Evolutionary conservation across 257 asterid genomes (phyloP).

Genomic region (Salvia rosmarinus): DNA sequence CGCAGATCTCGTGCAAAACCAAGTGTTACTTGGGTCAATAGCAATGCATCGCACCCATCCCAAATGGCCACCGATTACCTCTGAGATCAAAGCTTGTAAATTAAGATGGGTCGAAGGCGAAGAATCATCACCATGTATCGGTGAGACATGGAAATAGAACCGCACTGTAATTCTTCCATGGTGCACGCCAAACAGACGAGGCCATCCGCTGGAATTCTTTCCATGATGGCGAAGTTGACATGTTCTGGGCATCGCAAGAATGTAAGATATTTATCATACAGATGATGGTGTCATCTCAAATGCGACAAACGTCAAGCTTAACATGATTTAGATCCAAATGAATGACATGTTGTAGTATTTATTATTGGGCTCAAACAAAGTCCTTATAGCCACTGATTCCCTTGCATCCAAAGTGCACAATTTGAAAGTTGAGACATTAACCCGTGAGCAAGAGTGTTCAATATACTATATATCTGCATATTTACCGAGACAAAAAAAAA

Average conservation of each 20-base stretch:
- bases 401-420: constrained; percentile 1
- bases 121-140: neutral
- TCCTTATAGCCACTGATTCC: neutral
- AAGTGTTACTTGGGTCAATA: constrained; percentile 84
- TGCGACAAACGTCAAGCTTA: constrained; percentile 4
- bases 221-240: constrained; percentile 98
- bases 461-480: neutral
- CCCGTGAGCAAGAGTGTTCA: constrained; percentile 19
- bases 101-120: constrained; percentile 6
- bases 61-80: constrained; percentile 97
- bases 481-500: constrained; percentile 27
- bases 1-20: constrained; percentile 99
- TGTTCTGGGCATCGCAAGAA: constrained; percentile 43
- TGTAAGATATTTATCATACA: constrained; percentile 21
- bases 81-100: constrained; percentile 29
- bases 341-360: constrained; percentile 2
- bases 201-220: constrained; percentile 98
- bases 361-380: neutral
- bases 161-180: constrained; percentile 97
- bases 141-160: constrained; percentile 13
- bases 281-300: constrained; percentile 14
- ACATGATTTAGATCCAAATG: constrained; percentile 6
- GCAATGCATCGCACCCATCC: constrained; percentile 97
- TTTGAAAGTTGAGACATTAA: neutral
- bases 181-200: constrained; percentile 93